Evolutionary conservation across 768 basidiomycete species (phyloP).

Genomic region (Macrolepiota fuliginosa): DNA sequence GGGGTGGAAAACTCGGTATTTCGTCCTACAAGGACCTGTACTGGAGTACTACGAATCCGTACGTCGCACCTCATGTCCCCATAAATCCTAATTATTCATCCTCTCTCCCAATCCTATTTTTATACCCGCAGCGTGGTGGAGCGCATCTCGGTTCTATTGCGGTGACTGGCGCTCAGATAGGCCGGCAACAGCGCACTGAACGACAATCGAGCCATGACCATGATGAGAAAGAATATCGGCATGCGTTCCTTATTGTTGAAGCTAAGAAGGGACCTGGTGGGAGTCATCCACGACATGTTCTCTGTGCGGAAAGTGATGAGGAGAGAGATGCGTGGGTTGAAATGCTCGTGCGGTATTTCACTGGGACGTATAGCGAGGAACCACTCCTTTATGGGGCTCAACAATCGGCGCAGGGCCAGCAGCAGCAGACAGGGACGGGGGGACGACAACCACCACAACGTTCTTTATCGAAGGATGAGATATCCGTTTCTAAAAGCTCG

Average conservation of each 20-base stretch:
- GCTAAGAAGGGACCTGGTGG: slow-evolving; percentile 71
- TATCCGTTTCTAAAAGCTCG: slow-evolving; percentile 39
- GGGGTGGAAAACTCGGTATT: slow-evolving; percentile 95
- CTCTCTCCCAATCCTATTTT: background rate
- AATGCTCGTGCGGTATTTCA: slow-evolving; percentile 85
- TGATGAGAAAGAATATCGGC: slow-evolving; percentile 92
- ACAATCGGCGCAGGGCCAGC: slow-evolving; percentile 19
- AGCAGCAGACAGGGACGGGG: slow-evolving; percentile 32
- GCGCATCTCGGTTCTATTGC: slow-evolving; percentile 86
- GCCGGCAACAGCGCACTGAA: slow-evolving; percentile 78
- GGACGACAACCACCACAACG: slow-evolving; percentile 31
- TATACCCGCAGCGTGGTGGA: slow-evolving; percentile 68
- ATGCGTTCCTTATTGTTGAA: slow-evolving; percentile 97
- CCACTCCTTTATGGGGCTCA: slow-evolving; percentile 31
- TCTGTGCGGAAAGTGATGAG: slow-evolving; percentile 94
- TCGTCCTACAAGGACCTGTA: slow-evolving; percentile 86
- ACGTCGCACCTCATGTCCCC: slow-evolving; percentile 33
- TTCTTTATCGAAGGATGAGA: slow-evolving; percentile 57
- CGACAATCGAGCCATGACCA: slow-evolving; percentile 37
- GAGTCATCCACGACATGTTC: slow-evolving; percentile 78
- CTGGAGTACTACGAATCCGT: slow-evolving; percentile 96
- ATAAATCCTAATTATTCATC: slow-evolving; percentile 15
- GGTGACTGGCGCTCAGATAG: slow-evolving; percentile 93
- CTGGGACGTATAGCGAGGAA: slow-evolving; percentile 78
- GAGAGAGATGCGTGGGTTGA: slow-evolving; percentile 96